A percentile compares a stretch with the other conserved stretches of the same genome.
Evolutionary conservation across 2,329 filamentous ascomycete species (phyloP).

Genomic region (Diplodia scrobiculata): DNA sequence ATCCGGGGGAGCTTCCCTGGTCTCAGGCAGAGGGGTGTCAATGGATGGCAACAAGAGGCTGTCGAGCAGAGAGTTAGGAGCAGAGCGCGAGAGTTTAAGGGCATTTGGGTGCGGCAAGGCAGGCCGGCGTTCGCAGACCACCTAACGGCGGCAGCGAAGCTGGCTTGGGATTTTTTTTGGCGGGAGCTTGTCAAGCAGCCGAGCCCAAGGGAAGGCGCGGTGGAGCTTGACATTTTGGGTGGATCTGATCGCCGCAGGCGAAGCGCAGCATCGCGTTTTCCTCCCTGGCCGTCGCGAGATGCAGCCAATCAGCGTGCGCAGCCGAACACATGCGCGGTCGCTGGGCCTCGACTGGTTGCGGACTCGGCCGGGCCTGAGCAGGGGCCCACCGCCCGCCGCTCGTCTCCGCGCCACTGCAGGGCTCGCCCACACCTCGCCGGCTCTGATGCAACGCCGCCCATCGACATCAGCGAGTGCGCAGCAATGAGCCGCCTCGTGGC

Average conservation of each 20-base stretch:
- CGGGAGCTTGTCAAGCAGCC: slow-evolving; percentile 23
- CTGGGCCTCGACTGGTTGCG: slow-evolving; percentile 18
- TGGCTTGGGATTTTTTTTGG: slow-evolving; percentile 11
- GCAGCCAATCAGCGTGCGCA: slow-evolving; percentile 4
- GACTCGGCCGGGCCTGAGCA: neutral
- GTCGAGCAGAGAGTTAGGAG: neutral
- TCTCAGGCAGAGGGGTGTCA: slow-evolving; percentile 1
- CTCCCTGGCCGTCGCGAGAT: neutral
- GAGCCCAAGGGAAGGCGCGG: slow-evolving; percentile 24
- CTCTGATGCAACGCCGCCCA: slow-evolving; percentile 4
- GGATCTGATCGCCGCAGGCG: slow-evolving; percentile 24
- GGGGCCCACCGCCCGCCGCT: neutral
- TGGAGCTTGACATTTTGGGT: slow-evolving; percentile 27
- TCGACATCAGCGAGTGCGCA: neutral
- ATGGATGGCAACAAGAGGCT: neutral
- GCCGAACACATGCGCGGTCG: neutral
- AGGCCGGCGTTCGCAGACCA: slow-evolving; percentile 9
- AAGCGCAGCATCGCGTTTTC: slow-evolving; percentile 7
- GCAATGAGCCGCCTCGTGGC: neutral
- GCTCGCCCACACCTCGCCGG: neutral
- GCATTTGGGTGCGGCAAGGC: neutral
- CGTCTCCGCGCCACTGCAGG: slow-evolving; percentile 24
- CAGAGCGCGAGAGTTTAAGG: slow-evolving; percentile 15
- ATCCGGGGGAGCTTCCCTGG: slow-evolving; percentile 1
- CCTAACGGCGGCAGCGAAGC: slow-evolving; percentile 6